Evolutionary conservation across 306 rosid genomes (phyloP).

Genomic region (Pyrus betulifolia): DNA sequence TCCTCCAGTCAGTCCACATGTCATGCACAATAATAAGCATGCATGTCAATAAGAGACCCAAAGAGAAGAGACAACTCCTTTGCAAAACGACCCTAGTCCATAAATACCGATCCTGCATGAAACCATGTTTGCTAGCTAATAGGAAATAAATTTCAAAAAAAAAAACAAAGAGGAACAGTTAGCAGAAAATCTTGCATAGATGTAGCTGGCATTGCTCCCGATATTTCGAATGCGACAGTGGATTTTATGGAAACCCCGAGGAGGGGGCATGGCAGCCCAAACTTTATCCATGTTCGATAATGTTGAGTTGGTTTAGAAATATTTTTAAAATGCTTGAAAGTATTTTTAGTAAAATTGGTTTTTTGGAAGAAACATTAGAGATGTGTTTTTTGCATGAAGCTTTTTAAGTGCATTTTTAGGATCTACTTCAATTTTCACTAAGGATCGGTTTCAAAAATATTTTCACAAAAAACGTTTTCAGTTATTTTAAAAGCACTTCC

Average conservation of each 20-base stretch:
- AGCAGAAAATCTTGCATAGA: not conserved
- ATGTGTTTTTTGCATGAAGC: rapidly evolving
- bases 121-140: not conserved
- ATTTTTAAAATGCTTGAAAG: too few relatives aligned
- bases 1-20: not conserved
- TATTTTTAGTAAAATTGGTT: too few relatives aligned
- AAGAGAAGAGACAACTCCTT: not conserved
- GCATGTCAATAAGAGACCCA: not conserved
- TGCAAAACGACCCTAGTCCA: not conserved
- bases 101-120: not conserved
- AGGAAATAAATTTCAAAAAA: too few relatives aligned
- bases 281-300: not conserved
- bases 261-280: not conserved
- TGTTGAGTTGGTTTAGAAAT: too few relatives aligned
- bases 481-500: too few relatives aligned
- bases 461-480: rapidly evolving
- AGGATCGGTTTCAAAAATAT: too few relatives aligned
- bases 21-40: not conserved
- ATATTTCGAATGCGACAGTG: not conserved
- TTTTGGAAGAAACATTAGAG: rapidly evolving
- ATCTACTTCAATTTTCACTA: too few relatives aligned
- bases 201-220: not conserved
- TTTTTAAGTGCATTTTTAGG: too few relatives aligned
- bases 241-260: not conserved
- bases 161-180: not conserved